Evolutionary conservation across 1,284 basidiomycete genomes (phyloP), one percentile per base, ranked within the genome.

Genomic region (Bjerkandera adusta): DNA sequence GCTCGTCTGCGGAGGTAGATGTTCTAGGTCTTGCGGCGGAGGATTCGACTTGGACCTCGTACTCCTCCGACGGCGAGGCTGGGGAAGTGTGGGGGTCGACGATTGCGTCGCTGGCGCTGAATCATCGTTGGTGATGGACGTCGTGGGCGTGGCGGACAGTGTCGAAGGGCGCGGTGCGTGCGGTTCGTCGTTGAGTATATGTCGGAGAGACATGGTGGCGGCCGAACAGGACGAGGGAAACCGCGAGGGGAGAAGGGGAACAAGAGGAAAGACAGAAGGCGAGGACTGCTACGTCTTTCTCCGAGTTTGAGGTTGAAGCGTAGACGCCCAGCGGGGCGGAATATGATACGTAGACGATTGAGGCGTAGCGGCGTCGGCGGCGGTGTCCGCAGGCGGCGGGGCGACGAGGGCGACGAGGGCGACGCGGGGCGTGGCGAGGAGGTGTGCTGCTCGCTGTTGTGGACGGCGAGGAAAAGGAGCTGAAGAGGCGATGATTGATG

Each of bases 151-250:
- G 6, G 53, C 42, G 16, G 54, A 32, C 15, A 53, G 51, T 7
- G 52, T 46, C 35, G 60, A 53, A 36, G 57, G 54, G 40, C 57
- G 55, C 13, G 58, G 58, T n/a, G 68, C 69, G 12, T 64, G 60
- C 8, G 79, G 73, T 52, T 84, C 79, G 68, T 85, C 79, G 67
- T 88, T 88, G 67, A 88, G 79, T 52, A 88, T 88, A 54, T 77
- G 75, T 57, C 77, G 80, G 62, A 88, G 77, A 43, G 85, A 88
- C 85, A 88, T 88, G 49, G 53, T 56, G 38, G 49, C n/a, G 27
- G 35, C 35, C 25, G 41, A 33, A n/a, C n/a, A 30, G 22, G 34
- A 25, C 25, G 36, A 47, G 45, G 16, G 6, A 38, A 25, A 22
- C 20, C 36, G 24, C 21, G 49, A 48, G 41, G 27, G 48, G 47